Evolutionary conservation across 192 early-diverging fungal species (phyloP).

Genomic region (Umbelopsis ramanniana): DNA sequence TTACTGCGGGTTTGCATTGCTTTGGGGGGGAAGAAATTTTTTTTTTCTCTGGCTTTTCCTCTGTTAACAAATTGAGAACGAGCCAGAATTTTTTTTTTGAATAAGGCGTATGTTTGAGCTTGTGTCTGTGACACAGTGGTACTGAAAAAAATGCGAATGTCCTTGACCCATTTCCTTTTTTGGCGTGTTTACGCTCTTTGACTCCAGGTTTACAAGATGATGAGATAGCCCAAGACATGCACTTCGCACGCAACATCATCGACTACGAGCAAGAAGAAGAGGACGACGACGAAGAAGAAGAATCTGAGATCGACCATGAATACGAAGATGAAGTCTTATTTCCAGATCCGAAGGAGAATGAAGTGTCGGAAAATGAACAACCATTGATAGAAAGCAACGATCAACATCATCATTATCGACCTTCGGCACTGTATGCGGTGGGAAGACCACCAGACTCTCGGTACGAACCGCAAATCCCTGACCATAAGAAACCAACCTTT

Average conservation of each 20-base stretch:
- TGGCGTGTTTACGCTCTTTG: constrained; percentile 38
- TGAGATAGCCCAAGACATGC: constrained; percentile 31
- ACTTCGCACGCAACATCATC: constrained; percentile 2
- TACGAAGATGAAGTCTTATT: constrained; percentile 11
- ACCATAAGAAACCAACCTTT: background rate
- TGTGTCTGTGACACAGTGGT: constrained; percentile 18
- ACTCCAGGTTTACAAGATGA: constrained; percentile 36
- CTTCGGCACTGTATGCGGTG: background rate
- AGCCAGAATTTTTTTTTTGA: background rate
- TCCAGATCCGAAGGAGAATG: constrained; percentile 1
- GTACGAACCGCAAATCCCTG: background rate
- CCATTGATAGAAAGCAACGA: constrained; percentile 5
- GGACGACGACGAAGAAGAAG: constrained; percentile 21
- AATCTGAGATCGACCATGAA: constrained; percentile 7
- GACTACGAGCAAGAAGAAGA: constrained; percentile 20
- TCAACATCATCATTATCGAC: background rate
- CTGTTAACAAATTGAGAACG: no score
- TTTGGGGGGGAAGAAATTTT: constrained; percentile 7
- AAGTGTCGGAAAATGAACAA: background rate
- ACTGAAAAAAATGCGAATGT: constrained; percentile 14
- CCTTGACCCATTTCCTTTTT: constrained; percentile 22
- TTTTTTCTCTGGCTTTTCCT: background rate
- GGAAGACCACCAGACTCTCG: background rate
- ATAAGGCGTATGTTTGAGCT: constrained; percentile 1
- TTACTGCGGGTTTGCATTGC: constrained; percentile 1